Conservation (phyloP, 768 basidiomycete species). For the Pleurotus ostreatus region DNA sequence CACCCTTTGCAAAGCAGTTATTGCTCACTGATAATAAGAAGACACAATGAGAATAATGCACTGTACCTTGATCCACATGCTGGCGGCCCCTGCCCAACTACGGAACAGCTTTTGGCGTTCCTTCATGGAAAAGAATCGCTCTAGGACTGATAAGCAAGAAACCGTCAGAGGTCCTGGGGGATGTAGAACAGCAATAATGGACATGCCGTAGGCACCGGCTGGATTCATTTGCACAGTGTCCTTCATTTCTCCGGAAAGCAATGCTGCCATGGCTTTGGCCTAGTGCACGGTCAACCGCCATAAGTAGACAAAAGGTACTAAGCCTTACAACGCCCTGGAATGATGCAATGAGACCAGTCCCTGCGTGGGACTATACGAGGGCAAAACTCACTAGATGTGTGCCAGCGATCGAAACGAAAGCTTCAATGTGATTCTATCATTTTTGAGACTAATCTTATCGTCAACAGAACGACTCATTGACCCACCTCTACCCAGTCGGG, state of each 20-base stretch:
- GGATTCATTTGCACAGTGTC: constrained; percentile 87
- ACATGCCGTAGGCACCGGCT: constrained; percentile 69
- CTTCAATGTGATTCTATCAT: constrained; percentile 74
- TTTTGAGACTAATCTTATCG: background rate
- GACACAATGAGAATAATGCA: background rate
- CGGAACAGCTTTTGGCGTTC: constrained; percentile 90
- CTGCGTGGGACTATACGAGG: background rate
- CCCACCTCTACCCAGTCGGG: constrained; percentile 86
- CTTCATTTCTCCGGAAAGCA: constrained; percentile 93
- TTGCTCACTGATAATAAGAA: background rate
- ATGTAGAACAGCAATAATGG: background rate
- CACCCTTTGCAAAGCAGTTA: constrained; percentile 47
- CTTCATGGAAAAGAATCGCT: constrained; percentile 85
- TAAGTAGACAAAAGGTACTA: background rate
- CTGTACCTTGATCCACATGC: constrained; percentile 86
- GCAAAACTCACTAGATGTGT: constrained; percentile 66
- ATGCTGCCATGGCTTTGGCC: constrained; percentile 94
- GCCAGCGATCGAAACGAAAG: constrained; percentile 80
- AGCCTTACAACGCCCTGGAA: constrained; percentile 67
- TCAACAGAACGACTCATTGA: background rate
- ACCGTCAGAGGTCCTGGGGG: background rate
- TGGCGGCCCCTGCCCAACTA: constrained; percentile 92
- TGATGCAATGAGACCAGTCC: constrained; percentile 3
- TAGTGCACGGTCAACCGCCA: constrained; percentile 20
- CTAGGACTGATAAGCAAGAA: constrained; percentile 48